A percentile compares a stretch with the other conserved stretches of the same genome.
Conservation (phyloP, 2,329 filamentous ascomycete genomes). For the Pseudopithomyces chartarum region DNA sequence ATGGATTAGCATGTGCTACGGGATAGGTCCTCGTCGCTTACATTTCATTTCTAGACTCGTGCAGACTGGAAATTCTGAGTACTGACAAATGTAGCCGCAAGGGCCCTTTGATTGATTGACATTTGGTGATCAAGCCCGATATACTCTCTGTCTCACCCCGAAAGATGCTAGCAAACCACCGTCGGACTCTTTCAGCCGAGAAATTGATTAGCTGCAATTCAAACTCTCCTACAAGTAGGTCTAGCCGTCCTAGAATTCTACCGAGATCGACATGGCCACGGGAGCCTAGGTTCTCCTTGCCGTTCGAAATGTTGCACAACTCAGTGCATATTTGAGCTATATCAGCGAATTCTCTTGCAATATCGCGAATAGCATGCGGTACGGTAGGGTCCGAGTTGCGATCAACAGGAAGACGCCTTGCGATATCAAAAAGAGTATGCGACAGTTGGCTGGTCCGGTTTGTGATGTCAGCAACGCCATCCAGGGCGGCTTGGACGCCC, state of each 20-base stretch:
- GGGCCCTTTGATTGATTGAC: conserved; percentile 1
- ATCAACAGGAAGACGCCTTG: background rate
- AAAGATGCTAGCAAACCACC: background rate
- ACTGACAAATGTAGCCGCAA: background rate
- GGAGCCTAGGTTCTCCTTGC: background rate
- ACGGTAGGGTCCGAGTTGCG: background rate
- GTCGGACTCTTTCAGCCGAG: background rate
- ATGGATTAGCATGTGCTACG: background rate
- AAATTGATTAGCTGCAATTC: background rate
- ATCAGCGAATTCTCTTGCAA: conserved; percentile 5
- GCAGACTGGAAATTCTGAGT: background rate
- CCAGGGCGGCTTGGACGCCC: background rate
- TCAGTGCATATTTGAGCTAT: conserved; percentile 2
- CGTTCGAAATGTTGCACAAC: background rate
- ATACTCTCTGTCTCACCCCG: background rate
- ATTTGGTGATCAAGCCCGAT: background rate
- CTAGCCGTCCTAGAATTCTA: background rate
- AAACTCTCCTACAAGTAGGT: background rate
- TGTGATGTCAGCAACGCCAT: conserved; percentile 1
- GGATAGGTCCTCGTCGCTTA: background rate
- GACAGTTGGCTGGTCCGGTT: conserved; percentile 3
- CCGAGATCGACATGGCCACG: background rate
- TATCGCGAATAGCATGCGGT: background rate
- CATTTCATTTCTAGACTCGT: background rate
- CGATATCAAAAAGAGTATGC: conserved; percentile 7